Evolutionary conservation across 331 rosid species (phyloP).

Genomic region (Quercus lobata): DNA sequence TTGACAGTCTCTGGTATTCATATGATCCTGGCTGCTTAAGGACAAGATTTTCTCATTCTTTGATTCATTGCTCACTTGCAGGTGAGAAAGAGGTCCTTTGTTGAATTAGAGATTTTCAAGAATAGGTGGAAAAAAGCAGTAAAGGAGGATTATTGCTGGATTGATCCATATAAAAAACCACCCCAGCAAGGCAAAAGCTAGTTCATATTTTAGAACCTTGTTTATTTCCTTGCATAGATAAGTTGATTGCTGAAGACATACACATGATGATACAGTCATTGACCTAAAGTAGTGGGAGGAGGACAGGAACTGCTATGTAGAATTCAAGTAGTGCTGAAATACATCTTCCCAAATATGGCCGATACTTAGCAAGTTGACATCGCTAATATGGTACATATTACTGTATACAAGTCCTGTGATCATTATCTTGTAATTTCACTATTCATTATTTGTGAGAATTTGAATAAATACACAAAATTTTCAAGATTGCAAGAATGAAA

Average conservation of each 20-base stretch:
- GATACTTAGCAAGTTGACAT: background rate
- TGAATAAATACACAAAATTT: background rate
- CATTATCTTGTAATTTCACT: too few species aligned
- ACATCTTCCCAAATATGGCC: background rate
- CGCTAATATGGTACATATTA: background rate
- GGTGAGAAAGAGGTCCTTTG: constrained; percentile 39
- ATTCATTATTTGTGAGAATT: background rate
- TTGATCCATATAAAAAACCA: constrained; percentile 22
- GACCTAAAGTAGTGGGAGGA: background rate
- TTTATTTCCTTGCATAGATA: background rate
- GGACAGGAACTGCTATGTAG: background rate
- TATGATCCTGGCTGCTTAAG: background rate
- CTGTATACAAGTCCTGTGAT: too few species aligned
- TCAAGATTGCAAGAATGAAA: background rate
- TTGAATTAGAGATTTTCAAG: constrained; percentile 43
- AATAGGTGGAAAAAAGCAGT: constrained; percentile 42
- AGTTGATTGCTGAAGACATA: background rate
- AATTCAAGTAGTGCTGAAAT: background rate
- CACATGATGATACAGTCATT: background rate
- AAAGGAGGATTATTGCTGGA: constrained; percentile 33
- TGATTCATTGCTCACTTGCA: constrained; percentile 2
- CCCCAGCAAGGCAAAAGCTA: background rate
- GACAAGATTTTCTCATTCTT: background rate
- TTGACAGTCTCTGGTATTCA: too few species aligned
- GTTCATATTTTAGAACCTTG: background rate